Conservation (phyloP, 352 stramenopile genomes). For the Phytophthora sojae region DNA sequence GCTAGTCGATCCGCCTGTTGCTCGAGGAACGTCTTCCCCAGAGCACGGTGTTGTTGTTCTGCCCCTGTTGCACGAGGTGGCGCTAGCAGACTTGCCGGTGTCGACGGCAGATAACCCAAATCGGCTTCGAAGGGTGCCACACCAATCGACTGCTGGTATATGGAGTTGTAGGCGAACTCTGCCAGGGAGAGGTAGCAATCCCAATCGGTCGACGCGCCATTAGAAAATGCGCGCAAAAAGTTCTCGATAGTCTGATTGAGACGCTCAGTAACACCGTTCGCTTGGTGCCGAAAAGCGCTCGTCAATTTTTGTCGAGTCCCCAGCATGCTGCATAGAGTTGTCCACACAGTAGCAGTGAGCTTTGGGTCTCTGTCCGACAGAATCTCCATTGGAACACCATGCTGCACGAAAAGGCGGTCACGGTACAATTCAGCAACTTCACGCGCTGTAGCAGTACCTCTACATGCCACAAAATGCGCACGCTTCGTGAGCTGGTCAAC, state of each 20-base stretch:
- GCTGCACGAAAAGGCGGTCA: background rate
- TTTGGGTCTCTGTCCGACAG: too few relatives aligned
- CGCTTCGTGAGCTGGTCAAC: conserved; percentile 14
- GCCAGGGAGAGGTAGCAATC: conserved; percentile 8
- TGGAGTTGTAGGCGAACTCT: conserved; percentile 25
- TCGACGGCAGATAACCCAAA: conserved; percentile 16
- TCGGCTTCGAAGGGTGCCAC: conserved; percentile 31
- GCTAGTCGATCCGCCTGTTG: conserved; percentile 4
- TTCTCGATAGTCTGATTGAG: too few relatives aligned
- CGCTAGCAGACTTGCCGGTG: conserved; percentile 1
- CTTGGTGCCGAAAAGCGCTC: too few relatives aligned
- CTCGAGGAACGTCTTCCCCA: conserved; percentile 17
- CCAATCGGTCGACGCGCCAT: conserved; percentile 16
- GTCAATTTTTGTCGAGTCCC: too few relatives aligned
- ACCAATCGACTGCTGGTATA: conserved; percentile 14
- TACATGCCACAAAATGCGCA: conserved; percentile 16
- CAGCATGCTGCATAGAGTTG: conserved; percentile 3
- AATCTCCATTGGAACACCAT: too few relatives aligned
- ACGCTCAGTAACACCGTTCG: too few relatives aligned
- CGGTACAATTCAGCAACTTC: conserved; percentile 3
- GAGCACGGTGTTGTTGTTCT: background rate
- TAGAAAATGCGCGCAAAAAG: background rate
- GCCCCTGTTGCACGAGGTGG: background rate
- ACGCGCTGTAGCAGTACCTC: background rate
- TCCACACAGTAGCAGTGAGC: conserved; percentile 19